Conservation (phyloP, 768 basidiomycete species). For the Holtermanniella nyarrowii region DNA sequence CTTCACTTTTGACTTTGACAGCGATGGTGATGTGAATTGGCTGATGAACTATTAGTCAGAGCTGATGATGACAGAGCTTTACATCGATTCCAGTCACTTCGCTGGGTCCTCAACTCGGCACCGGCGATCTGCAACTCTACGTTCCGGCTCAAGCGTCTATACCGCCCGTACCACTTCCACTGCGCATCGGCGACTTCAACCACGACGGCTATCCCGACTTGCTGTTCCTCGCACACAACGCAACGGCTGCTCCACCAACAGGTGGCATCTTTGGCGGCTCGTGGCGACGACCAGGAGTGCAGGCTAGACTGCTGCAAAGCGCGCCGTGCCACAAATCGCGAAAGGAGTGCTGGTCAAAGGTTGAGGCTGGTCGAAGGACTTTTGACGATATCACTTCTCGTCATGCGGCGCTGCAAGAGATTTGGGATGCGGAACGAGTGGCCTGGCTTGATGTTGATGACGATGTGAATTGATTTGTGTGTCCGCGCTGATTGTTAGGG, state of each 20-base stretch:
- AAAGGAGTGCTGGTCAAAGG: conserved; percentile 33
- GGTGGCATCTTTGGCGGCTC: conserved; percentile 33
- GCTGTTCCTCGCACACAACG: conserved; percentile 49
- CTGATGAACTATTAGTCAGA: conserved; percentile 43
- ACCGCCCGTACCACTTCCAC: conserved; percentile 61
- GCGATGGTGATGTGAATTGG: conserved; percentile 44
- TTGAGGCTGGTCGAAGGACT: not conserved
- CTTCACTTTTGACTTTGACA: conserved; percentile 63
- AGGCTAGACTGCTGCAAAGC: conserved; percentile 38
- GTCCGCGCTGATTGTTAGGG: conserved; percentile 49
- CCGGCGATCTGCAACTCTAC: conserved; percentile 49
- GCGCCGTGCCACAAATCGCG: conserved; percentile 34
- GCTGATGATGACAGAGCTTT: conserved; percentile 48
- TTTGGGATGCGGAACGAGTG: conserved; percentile 69
- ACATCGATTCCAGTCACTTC: conserved; percentile 56
- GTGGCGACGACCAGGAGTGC: conserved; percentile 11
- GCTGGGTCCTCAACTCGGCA: conserved; percentile 46
- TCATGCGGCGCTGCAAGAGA: conserved; percentile 49
- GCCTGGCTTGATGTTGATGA: conserved; percentile 89
- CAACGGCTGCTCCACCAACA: conserved; percentile 41
- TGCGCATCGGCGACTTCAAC: conserved; percentile 80
- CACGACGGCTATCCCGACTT: conserved; percentile 92
- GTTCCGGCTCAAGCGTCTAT: conserved; percentile 57
- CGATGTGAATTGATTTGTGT: conserved; percentile 55
- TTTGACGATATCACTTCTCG: not conserved